phyloP scores from a whole-genome alignment of 495 filamentous ascomycete genomes.

The Bombardia bombarda region DNA sequence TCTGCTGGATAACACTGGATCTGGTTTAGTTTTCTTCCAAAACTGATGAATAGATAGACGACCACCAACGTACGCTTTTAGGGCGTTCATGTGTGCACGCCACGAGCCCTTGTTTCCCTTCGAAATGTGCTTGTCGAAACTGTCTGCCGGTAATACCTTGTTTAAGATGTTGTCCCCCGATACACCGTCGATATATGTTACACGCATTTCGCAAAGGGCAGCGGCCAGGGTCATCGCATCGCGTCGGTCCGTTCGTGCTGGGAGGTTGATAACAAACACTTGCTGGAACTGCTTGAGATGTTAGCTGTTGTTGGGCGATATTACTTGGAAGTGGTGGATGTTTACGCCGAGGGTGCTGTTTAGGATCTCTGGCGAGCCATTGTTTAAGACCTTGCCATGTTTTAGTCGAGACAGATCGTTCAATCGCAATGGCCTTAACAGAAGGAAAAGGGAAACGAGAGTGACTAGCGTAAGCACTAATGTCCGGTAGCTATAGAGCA shows the following conservation, averaged over 20 bases:
- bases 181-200: slow-evolving; percentile 50
- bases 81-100: slow-evolving; percentile 38
- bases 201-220: slow-evolving; percentile 40
- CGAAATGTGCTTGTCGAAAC: slow-evolving; percentile 8
- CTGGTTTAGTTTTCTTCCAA: background rate
- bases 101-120: slow-evolving; percentile 32
- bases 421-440: background rate
- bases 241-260: slow-evolving; percentile 52
- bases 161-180: slow-evolving; percentile 32
- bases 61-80: slow-evolving; percentile 29
- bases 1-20: slow-evolving; percentile 22
- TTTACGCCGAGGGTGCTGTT: slow-evolving; percentile 27
- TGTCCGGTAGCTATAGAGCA: slow-evolving; percentile 11
- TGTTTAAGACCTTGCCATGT: slow-evolving; percentile 1
- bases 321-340: background rate
- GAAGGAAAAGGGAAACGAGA: slow-evolving; percentile 4
- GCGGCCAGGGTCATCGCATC: slow-evolving; percentile 51
- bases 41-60: too few relatives aligned
- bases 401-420: background rate
- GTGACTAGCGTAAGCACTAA: slow-evolving; percentile 1
- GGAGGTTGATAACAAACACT: slow-evolving; percentile 55
- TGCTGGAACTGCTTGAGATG: slow-evolving; percentile 43
- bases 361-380: slow-evolving; percentile 6
- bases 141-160: slow-evolving; percentile 20
- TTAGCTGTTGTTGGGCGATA: background rate